Evolutionary conservation across 2,329 filamentous ascomycete genomes (phyloP), one percentile per base, ranked within the genome.

Genomic region (Beauveria asiatica): DNA sequence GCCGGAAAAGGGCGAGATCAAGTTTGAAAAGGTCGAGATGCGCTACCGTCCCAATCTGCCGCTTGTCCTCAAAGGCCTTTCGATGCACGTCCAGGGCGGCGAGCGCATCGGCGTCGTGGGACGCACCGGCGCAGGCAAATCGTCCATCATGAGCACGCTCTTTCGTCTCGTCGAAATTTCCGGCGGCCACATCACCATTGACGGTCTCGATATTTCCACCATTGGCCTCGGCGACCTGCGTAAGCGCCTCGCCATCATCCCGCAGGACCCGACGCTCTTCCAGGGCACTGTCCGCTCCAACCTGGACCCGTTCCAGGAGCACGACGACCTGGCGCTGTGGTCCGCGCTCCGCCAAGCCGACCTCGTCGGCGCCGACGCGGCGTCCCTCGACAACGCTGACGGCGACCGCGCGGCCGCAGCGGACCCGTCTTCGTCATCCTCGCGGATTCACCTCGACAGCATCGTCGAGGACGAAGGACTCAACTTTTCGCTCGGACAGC

Each of bases 401-500:
- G 33, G 33, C 33, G 33, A 37, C 3, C 11, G 11, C 5, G 11
- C 11, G 33, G 33, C 33, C 33, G 33, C 11, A 37, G 11, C 33
- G 13, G 33, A 37, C 5, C 1, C 11, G 5, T 37, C 33, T 37
- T 37, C 33, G 11, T 37, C 33, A 4, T 87, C 68, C 8, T 69
- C 72, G 2, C 85, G 89, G 60, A 88, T 96, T 62, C 86, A 91
- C 65, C 86, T 99, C 23, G 93, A 97, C 73, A 88, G 83, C 17
- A 69, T 84, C 2, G 93, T 97, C 2, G 92, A 97, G 67, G 94
- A 97, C 70, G 93, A 97, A 75, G 94, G 94, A 0, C 81, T 96
- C 63, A 97, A 97, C 74, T 97, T 96, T 78, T 96, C 91, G 0
- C 86, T 97, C 10, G 93, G 93, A 7, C 93, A 97, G 75, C 85